phyloP scores from a whole-genome alignment of 805 yeast genomes.

The Candida orba region DNA sequence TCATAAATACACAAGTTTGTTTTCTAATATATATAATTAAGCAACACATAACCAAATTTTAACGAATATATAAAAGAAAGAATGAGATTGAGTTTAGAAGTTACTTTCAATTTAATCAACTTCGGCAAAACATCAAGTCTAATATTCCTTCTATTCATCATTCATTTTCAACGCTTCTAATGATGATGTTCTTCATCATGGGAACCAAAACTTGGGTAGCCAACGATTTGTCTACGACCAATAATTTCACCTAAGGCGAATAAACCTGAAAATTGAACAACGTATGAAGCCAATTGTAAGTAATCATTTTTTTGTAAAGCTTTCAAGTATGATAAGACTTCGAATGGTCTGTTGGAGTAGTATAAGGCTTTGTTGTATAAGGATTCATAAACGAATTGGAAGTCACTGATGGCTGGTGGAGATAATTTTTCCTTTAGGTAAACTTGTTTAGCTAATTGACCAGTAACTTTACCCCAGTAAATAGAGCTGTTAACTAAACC shows the following conservation, averaged over 20 bases:
- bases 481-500: constrained; percentile 45
- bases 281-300: constrained; percentile 64
- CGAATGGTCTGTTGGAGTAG: constrained; percentile 53
- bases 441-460: constrained; percentile 49
- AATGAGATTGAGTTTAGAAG: too few species aligned
- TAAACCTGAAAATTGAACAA: constrained; percentile 80
- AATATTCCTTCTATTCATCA: too few species aligned
- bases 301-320: constrained; percentile 47
- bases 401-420: constrained; percentile 76
- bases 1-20: constrained; percentile 2
- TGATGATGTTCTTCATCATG: constrained; percentile 23
- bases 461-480: constrained; percentile 68
- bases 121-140: too few species aligned
- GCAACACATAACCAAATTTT: neutral
- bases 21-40: neutral
- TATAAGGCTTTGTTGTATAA: constrained; percentile 39
- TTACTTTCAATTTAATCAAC: too few species aligned
- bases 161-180: too few species aligned
- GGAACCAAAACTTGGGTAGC: constrained; percentile 63
- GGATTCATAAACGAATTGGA: constrained; percentile 64
- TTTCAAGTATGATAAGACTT: constrained; percentile 40
- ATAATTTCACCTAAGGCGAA: constrained; percentile 93
- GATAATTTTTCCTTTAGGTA: constrained; percentile 89
- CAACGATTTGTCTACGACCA: constrained; percentile 91
- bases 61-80: constrained; percentile 1